phyloP scores from a whole-genome alignment of 495 filamentous ascomycete species.

The Lasiosphaeris hirsuta region DNA sequence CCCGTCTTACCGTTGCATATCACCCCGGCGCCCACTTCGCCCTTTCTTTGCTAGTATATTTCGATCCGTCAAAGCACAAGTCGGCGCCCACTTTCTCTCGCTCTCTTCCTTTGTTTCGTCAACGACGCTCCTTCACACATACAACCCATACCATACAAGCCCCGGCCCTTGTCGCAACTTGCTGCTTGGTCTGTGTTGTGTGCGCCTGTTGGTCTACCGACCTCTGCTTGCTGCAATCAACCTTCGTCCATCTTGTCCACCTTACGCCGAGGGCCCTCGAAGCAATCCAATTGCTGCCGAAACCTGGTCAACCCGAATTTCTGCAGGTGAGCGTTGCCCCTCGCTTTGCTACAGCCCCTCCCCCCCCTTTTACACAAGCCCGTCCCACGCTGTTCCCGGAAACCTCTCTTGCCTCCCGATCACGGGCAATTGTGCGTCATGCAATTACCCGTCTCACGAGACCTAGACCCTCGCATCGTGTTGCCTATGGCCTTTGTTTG shows the following conservation, averaged over 20 bases:
- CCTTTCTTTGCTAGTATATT: background rate
- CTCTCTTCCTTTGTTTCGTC: background rate
- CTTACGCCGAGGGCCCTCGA: background rate
- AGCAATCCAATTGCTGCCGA: constrained; percentile 8
- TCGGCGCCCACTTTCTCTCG: background rate
- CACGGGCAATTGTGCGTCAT: constrained; percentile 6
- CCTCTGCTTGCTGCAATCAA: constrained; percentile 8
- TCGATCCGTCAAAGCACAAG: background rate
- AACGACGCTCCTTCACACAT: background rate
- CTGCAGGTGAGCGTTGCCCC: constrained; percentile 10
- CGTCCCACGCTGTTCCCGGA: constrained; percentile 1
- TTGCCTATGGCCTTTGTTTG: background rate
- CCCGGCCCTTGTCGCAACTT: background rate
- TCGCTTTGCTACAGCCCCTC: constrained; percentile 4
- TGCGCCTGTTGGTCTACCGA: background rate
- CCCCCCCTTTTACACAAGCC: constrained; percentile 7
- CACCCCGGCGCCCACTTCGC: no score
- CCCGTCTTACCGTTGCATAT: background rate
- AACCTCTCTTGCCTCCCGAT: constrained; percentile 6
- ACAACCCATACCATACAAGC: background rate
- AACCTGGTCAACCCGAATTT: background rate
- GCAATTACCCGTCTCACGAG: constrained; percentile 13
- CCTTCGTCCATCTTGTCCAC: background rate
- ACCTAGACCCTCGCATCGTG: background rate
- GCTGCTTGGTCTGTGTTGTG: no score